Percentiles rank a stretch among this genome's conserved stretches.
These are phyloP conservation scores for Tanacetum coccineum DNA, from an alignment of 129 eudicot genomes.

Conservation along the genomic window DNA sequence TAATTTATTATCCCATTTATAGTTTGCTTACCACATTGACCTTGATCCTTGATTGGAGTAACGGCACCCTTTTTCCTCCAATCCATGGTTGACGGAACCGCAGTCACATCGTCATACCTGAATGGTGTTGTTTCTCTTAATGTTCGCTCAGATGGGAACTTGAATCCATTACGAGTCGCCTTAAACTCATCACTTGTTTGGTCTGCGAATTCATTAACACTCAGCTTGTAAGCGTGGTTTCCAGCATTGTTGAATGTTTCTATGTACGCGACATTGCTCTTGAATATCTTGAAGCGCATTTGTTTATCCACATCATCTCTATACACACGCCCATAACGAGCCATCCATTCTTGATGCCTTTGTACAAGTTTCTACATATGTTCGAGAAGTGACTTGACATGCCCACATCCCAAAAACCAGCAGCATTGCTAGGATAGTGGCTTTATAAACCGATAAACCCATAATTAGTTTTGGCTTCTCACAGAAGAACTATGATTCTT, in stretches of 20 bases:
- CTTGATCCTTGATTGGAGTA: too few relatives aligned
- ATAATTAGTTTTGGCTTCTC: conserved; percentile 6
- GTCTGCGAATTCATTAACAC: conserved; percentile 35
- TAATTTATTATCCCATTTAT: too few relatives aligned
- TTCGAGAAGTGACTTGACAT: conserved; percentile 22
- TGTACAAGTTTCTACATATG: conserved; percentile 22
- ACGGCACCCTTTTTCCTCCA: too few relatives aligned
- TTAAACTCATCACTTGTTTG: conserved; percentile 35
- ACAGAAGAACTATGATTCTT: neutral
- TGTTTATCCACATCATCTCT: conserved; percentile 30
- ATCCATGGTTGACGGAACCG: too few relatives aligned
- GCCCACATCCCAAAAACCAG: conserved; percentile 30
- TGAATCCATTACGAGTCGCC: conserved; percentile 32
- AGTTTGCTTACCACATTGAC: too few relatives aligned
- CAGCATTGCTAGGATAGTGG: neutral
- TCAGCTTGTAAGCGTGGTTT: conserved; percentile 25
- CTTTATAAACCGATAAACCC: conserved; percentile 6
- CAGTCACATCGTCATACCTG: too few relatives aligned
- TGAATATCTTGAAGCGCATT: conserved; percentile 30
- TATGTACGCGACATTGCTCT: conserved; percentile 33
- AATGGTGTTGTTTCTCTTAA: too few relatives aligned
- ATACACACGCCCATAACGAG: conserved; percentile 37
- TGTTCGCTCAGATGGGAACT: too few relatives aligned
- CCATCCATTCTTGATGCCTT: conserved; percentile 42
- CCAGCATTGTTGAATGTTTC: conserved; percentile 24